A percentile compares a stretch with the other conserved stretches of the same genome.
These are phyloP conservation scores for Irineochytrium annulatum DNA, from an alignment of 192 early-diverging fungal species.

Conservation along the genomic window DNA sequence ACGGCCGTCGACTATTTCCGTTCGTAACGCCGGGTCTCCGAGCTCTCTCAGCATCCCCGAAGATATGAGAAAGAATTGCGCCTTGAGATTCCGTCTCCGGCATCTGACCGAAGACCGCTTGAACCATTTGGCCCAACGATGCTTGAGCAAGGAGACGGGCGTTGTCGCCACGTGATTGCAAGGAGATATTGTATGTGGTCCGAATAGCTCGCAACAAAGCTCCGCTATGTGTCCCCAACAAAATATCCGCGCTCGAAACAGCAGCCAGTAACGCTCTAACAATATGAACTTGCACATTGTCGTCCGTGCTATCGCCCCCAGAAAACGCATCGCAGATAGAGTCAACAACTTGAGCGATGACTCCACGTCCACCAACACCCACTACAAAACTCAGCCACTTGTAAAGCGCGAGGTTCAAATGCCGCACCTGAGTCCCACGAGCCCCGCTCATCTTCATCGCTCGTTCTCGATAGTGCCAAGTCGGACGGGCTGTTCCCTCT, in stretches of 20 bases:
- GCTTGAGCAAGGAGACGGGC: constrained; percentile 86
- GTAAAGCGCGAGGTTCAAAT: constrained; percentile 19
- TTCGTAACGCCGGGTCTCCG: too few relatives aligned
- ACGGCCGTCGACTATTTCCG: too few relatives aligned
- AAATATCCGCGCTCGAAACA: constrained; percentile 59
- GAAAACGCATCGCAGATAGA: constrained; percentile 72
- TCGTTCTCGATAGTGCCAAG: constrained; percentile 22
- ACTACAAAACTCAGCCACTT: too few relatives aligned
- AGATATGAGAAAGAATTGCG: too few relatives aligned
- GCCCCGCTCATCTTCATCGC: constrained; percentile 29
- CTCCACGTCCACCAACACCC: constrained; percentile 20
- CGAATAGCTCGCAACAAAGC: constrained; percentile 75
- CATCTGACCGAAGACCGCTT: constrained; percentile 73
- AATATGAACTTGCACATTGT: constrained; percentile 86
- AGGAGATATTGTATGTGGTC: constrained; percentile 84
- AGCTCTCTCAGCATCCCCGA: too few relatives aligned
- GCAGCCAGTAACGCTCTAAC: constrained; percentile 85
- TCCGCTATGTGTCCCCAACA: constrained; percentile 63
- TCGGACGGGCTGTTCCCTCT: constrained; percentile 10
- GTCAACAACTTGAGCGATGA: constrained; percentile 67
- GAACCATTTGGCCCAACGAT: constrained; percentile 85
- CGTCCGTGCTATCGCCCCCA: constrained; percentile 72
- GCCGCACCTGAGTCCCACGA: background rate
- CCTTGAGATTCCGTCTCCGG: too few relatives aligned
- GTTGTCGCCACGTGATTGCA: constrained; percentile 60